Conservation (phyloP, 1,284 basidiomycete species). For the Tilletia caries region DNA sequence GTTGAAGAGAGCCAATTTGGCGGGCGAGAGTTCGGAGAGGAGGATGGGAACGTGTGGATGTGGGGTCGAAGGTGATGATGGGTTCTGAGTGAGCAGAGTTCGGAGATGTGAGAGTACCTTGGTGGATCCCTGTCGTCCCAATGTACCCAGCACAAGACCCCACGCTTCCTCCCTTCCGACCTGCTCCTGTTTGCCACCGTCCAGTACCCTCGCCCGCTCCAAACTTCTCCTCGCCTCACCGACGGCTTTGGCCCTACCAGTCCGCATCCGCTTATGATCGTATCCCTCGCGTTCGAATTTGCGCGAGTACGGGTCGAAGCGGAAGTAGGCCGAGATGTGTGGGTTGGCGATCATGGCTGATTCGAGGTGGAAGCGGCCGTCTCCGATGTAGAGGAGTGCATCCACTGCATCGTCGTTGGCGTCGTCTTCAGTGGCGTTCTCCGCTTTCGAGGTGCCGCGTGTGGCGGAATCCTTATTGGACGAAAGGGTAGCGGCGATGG, state of each 20-base stretch:
- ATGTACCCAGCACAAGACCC: slow-evolving; percentile 92
- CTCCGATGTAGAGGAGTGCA: slow-evolving; percentile 72
- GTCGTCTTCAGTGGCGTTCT: too few species aligned
- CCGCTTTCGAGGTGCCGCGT: background rate
- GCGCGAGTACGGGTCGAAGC: slow-evolving; percentile 98
- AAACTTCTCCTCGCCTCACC: slow-evolving; percentile 49
- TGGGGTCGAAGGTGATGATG: slow-evolving; percentile 26
- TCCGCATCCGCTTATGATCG: slow-evolving; percentile 80
- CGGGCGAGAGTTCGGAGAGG: slow-evolving; percentile 90
- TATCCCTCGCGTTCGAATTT: slow-evolving; percentile 91
- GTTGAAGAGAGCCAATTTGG: slow-evolving; percentile 81
- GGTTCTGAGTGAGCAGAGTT: slow-evolving; percentile 23
- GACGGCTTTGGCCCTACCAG: slow-evolving; percentile 70
- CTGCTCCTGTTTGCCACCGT: too few species aligned
- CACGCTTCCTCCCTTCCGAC: slow-evolving; percentile 57
- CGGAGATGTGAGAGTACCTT: slow-evolving; percentile 63
- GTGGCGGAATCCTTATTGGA: background rate
- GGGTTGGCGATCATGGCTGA: slow-evolving; percentile 99
- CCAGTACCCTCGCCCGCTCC: slow-evolving; percentile 17
- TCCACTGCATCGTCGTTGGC: slow-evolving; percentile 36
- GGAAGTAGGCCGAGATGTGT: slow-evolving; percentile 78
- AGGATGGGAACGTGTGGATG: slow-evolving; percentile 78
- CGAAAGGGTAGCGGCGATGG: background rate
- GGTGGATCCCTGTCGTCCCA: slow-evolving; percentile 89
- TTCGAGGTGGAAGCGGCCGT: slow-evolving; percentile 96